These are phyloP conservation scores for Taiwanofungus camphoratus DNA, from an alignment of 1,284 basidiomycete species.

Conservation along the genomic window DNA sequence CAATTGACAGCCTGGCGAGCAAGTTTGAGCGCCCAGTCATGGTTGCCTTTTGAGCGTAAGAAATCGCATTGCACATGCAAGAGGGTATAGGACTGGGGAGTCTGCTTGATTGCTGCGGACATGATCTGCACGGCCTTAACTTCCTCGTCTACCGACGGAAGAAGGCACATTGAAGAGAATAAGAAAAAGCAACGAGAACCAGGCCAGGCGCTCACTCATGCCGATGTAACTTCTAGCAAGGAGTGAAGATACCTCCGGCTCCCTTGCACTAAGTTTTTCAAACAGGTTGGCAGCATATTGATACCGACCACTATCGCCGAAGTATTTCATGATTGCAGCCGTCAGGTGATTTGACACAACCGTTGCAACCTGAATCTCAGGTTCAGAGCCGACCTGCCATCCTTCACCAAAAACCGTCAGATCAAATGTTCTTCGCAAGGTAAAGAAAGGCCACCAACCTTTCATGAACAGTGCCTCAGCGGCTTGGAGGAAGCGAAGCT, in stretches of 20 bases:
- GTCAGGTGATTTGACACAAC: conserved; percentile 97
- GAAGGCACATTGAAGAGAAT: too few species aligned
- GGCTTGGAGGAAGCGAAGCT: conserved; percentile 86
- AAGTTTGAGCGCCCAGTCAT: conserved; percentile 88
- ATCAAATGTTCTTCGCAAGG: background rate
- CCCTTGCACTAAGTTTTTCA: conserved; percentile 81
- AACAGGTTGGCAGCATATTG: conserved; percentile 93
- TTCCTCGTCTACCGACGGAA: conserved; percentile 95
- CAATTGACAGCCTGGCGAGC: conserved; percentile 96
- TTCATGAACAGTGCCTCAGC: conserved; percentile 90
- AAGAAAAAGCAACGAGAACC: background rate
- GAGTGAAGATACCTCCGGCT: conserved; percentile 88
- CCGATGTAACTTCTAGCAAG: conserved; percentile 91
- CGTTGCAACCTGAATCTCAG: conserved; percentile 97
- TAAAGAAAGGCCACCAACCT: conserved; percentile 41
- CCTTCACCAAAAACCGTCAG: conserved; percentile 40
- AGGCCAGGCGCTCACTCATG: conserved; percentile 72
- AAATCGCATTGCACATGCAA: conserved; percentile 96
- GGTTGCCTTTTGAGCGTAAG: conserved; percentile 76
- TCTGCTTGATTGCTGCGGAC: conserved; percentile 76
- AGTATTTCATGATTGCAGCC: conserved; percentile 94
- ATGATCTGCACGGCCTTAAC: conserved; percentile 97
- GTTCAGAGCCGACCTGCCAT: conserved; percentile 98
- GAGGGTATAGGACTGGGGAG: conserved; percentile 89
- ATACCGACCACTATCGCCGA: conserved; percentile 86